Evolutionary conservation across 306 rosid genomes (phyloP).

Genomic region (Casuarina glauca): DNA sequence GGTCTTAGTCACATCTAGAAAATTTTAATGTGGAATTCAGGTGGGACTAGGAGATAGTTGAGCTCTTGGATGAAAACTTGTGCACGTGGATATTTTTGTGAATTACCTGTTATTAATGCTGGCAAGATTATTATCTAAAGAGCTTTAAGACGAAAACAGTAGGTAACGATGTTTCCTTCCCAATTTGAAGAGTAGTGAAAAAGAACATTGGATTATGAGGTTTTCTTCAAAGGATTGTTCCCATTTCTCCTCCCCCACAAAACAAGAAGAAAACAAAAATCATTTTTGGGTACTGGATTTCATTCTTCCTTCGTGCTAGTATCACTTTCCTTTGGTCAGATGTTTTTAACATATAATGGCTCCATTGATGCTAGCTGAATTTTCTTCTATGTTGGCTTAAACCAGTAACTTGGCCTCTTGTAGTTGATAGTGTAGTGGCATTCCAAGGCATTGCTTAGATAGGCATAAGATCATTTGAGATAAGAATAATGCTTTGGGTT

Average conservation of each 20-base stretch:
- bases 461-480: too few relatives aligned
- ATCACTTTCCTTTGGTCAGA: not conserved
- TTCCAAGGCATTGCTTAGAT: too few relatives aligned
- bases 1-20: slow-evolving; percentile 12
- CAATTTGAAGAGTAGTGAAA: not conserved
- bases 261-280: too few relatives aligned
- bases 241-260: too few relatives aligned
- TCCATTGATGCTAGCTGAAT: not conserved
- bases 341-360: not conserved
- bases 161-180: not conserved
- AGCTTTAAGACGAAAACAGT: not conserved
- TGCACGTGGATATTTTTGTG: not conserved
- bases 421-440: too few relatives aligned
- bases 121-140: not conserved
- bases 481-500: too few relatives aligned
- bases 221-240: too few relatives aligned
- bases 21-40: not conserved
- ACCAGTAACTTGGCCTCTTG: not conserved
- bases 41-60: not conserved
- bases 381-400: not conserved
- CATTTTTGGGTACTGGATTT: not conserved
- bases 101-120: not conserved
- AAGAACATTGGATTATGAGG: too few relatives aligned
- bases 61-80: not conserved
- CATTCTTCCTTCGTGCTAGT: not conserved